Base-by-base conservation (phyloP, 441 rosid species). In the Brassica balearica region DNA sequence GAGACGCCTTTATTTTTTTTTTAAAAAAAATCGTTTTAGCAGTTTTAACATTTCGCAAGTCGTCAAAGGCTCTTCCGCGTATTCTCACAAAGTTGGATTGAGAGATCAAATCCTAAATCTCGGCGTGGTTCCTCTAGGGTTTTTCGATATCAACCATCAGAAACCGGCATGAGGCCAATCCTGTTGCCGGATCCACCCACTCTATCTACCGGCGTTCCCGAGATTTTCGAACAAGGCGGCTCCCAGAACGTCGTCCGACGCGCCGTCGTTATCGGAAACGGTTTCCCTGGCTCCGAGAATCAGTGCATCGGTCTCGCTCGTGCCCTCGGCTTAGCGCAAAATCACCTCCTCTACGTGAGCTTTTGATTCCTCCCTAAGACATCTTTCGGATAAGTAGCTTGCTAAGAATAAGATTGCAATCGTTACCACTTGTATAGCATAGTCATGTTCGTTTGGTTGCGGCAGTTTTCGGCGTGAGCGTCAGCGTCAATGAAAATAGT, bases 191-290 rank as follows among this genome's bases (percentile, higher is more conserved):
- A 92, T 77, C 97, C 97, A 38, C 95, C 95, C 4, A 80, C 82
- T 72, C 77, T 86, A 53, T 82, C 88, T 14, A 68, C 81, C 72
- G 97, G 97, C 65, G 88, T 91, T 59, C 97, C 97, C 65, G 97
- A 94, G 85, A 94, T 94, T 84, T 94, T 92, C 83, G 89, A 90
- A 36, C 82, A 74, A 75, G 91, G 84, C 76, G 97, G 95, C 8
- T 78, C 89, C 2, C 85, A 89, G 79, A 84, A 81, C 84, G 87
- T 89, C 34, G 82, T 94, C 67, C 83, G 98, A 51, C 96, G 97
- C 71, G 97, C 97, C 69, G 93, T 92, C 68, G 84, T 94, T 11
- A 90, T 94, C 15, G 97, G 98, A n/a, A 94, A 87, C 83, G 95
- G 97, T 17, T 88, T 84, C 51, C 77, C 93, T 22, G 89, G 88